Evolutionary conservation across 2,329 filamentous ascomycete species (phyloP), one percentile per base, ranked within the genome.

Genomic region (Scedosporium boydii): DNA sequence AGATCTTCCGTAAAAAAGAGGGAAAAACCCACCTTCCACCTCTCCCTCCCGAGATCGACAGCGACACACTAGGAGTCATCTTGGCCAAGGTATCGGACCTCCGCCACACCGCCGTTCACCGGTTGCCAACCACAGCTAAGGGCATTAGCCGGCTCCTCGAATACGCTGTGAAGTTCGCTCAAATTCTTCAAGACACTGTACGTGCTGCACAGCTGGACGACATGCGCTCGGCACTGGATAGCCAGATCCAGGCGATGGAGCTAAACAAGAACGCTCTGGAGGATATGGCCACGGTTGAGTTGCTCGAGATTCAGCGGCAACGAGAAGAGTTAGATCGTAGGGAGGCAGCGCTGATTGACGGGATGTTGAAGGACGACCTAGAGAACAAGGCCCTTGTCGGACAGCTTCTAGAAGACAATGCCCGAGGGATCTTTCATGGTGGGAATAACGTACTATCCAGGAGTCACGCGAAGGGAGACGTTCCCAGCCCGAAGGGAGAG

Each of bases 311-410:
- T 60, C 66, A 68, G 23, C 66, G 69, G 12, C 66, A 72, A 63
- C 71, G 74, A 51, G 71, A 71, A 61, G 74, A 75, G 63, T 67
- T 76, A 6, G 73, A 74, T 62, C 70, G 66, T 60, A 67, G 71
- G 58, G 75, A 76, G 63, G 66, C 60, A 51, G 68, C 69, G 6
- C 48, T 71, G 2, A 63, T 70, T n/a, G 64, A 63, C 3, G 68
- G 62, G n/a, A 71, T 71, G 65, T 48, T 71, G 58, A 62, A 63
- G 27, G 68, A 69, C 3, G 70, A 75, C 62, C 23, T 58, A 9
- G 69, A 73, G 57, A 70, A 72, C 51, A 72, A 68, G 57, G 34
- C 27, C 2, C 61, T 73, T 4, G 66, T 73, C 10, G 72, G 72
- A 16, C 63, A 61, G 2, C 65, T 74, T 29, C 61, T 75, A 21